Base-by-base conservation (phyloP, 257 asterid genomes). In the Penstemon barbatus region DNA sequence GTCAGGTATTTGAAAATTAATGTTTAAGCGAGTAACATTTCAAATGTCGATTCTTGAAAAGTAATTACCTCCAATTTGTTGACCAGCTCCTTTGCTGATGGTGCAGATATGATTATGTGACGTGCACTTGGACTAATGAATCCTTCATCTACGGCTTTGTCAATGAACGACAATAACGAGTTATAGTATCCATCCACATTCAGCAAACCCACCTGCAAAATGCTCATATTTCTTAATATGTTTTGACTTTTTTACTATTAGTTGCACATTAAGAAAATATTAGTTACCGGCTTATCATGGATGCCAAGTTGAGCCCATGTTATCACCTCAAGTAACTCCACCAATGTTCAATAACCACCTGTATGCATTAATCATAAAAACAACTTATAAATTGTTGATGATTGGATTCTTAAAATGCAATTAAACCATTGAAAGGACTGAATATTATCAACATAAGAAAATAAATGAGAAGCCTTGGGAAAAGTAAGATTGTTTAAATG, bases 241-340 rank as follows among this genome's bases (percentile, higher is more conserved):
- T 6, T 4, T 33, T 11, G 39, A 15, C 15, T 4, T 71, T 45
- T 13, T 52, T n/a, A 45, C 10, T 39, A 33, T 61, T 4, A 18
- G 38, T 7, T 18, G 37, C 10, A 25, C 41, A 49, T 38, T 48
- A 7, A 50, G 33, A 59, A 41, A 25, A 25, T 25, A 1, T 25
- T 25, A 25, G 33, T 8, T 92, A 92, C 98, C 85, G 98, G 98
- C 81, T 92, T 92, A 68, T 92, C 96, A 70, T 92, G 97, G 75
- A 92, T 92, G 55, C 98, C 98, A 36, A 92, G 98, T 69, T 92
- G 98, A 56, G 98, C 97, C 98, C 98, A 92, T 3, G 98, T 92
- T 82, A 92, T 92, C 51, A 90, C 98, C 81, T 92, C 98, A 40
- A 92, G 96, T 67, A 92, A 75, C 77, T 92, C 97, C 90, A 90